These are phyloP conservation scores for Heliamphora pulchella DNA, from an alignment of 179 eudicot genomes.

Conservation along the genomic window DNA sequence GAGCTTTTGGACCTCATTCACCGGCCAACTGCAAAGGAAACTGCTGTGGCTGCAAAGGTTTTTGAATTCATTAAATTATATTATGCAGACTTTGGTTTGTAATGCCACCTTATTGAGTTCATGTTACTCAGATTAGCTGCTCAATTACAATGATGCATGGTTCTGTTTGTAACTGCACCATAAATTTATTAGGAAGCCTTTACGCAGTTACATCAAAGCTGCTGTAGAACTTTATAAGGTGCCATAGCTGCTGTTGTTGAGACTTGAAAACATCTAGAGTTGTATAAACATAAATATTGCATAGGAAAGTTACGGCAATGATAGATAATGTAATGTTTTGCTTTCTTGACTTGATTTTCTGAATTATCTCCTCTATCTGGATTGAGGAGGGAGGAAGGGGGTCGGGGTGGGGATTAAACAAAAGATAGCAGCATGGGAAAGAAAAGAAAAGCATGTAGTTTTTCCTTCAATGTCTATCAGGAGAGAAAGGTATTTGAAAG, in stretches of 20 bases:
- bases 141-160: neutral
- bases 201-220: neutral
- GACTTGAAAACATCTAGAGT: neutral
- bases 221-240: too few species aligned
- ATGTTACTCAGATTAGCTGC: neutral
- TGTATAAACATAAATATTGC: neutral
- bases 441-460: neutral
- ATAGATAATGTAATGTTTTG: neutral
- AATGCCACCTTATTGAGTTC: neutral
- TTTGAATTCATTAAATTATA: neutral
- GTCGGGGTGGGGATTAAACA: neutral
- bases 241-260: too few species aligned
- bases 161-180: neutral
- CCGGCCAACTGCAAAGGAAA: constrained; percentile 77
- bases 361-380: neutral
- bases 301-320: neutral
- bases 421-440: neutral
- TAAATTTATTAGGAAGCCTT: neutral
- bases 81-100: neutral
- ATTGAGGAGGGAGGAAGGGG: too few species aligned
- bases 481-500: too few species aligned
- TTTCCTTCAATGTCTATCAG: neutral
- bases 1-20: constrained; percentile 85
- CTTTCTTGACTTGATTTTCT: neutral
- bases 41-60: constrained; percentile 86